Conservation (phyloP, 164 flowering plant species). For the Sedum album region DNA sequence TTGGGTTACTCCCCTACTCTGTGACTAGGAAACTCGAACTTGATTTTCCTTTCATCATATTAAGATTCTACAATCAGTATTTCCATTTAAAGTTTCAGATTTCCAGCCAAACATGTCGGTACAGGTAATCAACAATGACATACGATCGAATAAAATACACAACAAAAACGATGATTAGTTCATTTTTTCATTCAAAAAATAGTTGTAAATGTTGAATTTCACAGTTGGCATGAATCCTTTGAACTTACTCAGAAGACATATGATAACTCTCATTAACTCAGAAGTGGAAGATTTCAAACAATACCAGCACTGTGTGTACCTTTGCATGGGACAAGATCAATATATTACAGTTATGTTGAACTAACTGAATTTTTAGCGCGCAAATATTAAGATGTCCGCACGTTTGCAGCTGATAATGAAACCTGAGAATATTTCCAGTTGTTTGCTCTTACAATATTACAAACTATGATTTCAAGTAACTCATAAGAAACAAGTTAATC, state of each 20-base stretch:
- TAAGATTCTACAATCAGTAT: background rate
- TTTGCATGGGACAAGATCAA: conserved; percentile 3
- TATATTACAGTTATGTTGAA: background rate
- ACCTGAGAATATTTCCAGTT: background rate
- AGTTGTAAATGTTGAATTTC: background rate
- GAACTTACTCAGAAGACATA: background rate
- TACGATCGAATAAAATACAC: background rate
- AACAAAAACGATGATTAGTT: background rate
- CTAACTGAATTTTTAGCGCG: background rate
- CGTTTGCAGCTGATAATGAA: background rate
- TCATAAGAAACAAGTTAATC: background rate
- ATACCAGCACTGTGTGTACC: background rate
- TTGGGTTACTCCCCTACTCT: background rate
- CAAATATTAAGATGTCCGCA: background rate
- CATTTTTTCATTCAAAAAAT: background rate
- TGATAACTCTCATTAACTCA: background rate
- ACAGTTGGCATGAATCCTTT: background rate
- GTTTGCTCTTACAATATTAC: background rate
- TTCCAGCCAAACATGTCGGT: background rate
- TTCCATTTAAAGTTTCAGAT: background rate
- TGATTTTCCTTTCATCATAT: background rate
- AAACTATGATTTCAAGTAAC: background rate
- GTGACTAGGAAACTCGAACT: background rate
- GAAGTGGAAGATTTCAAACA: background rate
- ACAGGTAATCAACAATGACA: background rate